Percentiles rank a stretch among this genome's conserved stretches.
Conservation (phyloP, 1,284 basidiomycete species). For the Boletellus deceptivus region DNA sequence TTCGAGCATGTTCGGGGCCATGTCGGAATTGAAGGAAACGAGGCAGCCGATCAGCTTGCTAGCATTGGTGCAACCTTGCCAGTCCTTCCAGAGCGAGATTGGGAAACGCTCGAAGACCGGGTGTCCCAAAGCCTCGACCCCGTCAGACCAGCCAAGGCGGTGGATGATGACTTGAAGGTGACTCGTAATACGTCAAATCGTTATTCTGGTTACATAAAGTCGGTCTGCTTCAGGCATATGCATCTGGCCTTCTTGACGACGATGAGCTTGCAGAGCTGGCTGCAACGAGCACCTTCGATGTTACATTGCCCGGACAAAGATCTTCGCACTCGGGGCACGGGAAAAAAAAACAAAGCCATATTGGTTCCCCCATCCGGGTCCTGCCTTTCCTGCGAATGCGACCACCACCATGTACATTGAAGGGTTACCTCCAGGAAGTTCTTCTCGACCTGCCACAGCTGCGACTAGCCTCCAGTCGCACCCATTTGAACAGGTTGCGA, state of each 20-base stretch:
- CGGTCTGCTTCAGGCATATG: constrained; percentile 22
- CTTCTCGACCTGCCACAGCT: neutral
- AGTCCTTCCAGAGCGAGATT: constrained; percentile 50
- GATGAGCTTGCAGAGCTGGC: constrained; percentile 9
- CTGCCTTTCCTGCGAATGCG: neutral
- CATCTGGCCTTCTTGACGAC: constrained; percentile 14
- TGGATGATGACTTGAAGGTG: constrained; percentile 22
- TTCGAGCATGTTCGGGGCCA: constrained; percentile 74
- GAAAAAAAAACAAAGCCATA: neutral
- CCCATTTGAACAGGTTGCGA: neutral
- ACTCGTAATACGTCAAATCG: constrained; percentile 3
- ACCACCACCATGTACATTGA: neutral
- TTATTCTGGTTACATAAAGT: constrained; percentile 6
- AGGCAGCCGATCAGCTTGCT: constrained; percentile 72
- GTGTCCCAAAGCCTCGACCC: constrained; percentile 12
- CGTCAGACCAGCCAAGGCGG: neutral
- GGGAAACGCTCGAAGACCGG: constrained; percentile 38
- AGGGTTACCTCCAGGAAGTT: neutral
- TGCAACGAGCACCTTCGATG: neutral
- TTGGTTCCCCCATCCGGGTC: neutral
- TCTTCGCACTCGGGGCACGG: neutral
- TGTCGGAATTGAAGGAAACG: constrained; percentile 69
- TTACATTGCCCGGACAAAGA: neutral
- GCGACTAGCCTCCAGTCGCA: neutral
- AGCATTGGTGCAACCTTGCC: constrained; percentile 50